Base-by-base conservation (phyloP, 169 alveolate genomes). In the Ichthyophthirius multifiliis region DNA sequence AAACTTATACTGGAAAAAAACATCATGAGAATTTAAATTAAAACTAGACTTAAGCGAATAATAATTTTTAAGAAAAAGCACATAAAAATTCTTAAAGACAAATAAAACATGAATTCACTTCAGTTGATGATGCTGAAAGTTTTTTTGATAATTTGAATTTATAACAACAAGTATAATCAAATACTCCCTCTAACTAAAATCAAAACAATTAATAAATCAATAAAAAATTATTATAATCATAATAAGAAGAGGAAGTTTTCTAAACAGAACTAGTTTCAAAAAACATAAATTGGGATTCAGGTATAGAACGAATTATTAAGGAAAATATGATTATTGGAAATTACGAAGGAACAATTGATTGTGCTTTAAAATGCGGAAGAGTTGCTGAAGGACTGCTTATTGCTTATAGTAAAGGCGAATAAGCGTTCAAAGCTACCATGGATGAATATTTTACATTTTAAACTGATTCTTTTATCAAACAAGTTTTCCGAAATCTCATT, bases 261-360 rank as follows among this genome's bases (percentile, higher is more conserved):
- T 13, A 15, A 44, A 18, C 43, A 2, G 77, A 67, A 20, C 6
- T 27, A 37, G 46, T 67, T 37, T 35, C 62, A 4, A 67, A 39
- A 67, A 67, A 67, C 41, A 39, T 35, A n/a, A 67, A 67, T 39
- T 67, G 77, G 77, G 84, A 83, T 43, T 82, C 82, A 16, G 96
- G 95, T 37, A 87, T 83, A 37, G 96, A 92, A 83, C 91, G 88
- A 48, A 74, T 89, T 7, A 93, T 94, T 44, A 92, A 92, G 89
- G 87, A 88, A 74, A 89, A 92, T 75, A 75, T 94, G 64, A 82
- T 92, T 71, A 76, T 94, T 48, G 95, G 95, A 15, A 93, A 94
- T 75, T 74, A 89, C 35, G 96, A 92, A 83, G 92, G 94, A 64
- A 96, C 97, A 10, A 92, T 92, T 39, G 96, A 91, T 71, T 84